Evolutionary conservation across 31 red algal species (phyloP).

Genomic region (Asparagopsis taxiformis): DNA sequence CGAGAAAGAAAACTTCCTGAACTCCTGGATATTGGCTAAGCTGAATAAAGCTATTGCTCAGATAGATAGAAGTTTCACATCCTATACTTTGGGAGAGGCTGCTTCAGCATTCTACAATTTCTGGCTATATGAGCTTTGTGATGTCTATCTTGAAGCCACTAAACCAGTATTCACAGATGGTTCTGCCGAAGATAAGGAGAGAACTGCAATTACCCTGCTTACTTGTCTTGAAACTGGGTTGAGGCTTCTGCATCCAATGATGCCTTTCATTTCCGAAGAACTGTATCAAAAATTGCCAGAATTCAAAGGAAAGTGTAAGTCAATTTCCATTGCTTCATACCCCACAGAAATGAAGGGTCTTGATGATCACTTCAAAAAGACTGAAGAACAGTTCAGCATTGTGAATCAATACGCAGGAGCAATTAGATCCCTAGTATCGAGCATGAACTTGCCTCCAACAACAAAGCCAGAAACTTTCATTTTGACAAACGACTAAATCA

Average conservation of each 20-base stretch:
- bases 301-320: too few relatives aligned
- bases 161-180: constrained; percentile 77
- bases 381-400: too few relatives aligned
- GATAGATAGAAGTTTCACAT: constrained; percentile 51
- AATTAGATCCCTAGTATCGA: too few relatives aligned
- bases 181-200: constrained; percentile 22
- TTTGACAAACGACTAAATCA: too few relatives aligned
- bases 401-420: too few relatives aligned
- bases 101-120: constrained; percentile 66
- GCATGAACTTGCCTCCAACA: too few relatives aligned
- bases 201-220: constrained; percentile 62
- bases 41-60: constrained; percentile 25
- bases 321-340: too few relatives aligned
- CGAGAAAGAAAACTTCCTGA: constrained; percentile 50
- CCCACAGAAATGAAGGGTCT: too few relatives aligned
- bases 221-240: constrained; percentile 78
- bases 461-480: too few relatives aligned
- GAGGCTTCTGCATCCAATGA: constrained; percentile 95
- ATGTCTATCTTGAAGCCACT: constrained; percentile 84
- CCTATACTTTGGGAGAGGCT: constrained; percentile 77
- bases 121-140: constrained; percentile 94
- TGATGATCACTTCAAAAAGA: too few relatives aligned
- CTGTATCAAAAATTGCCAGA: too few relatives aligned
- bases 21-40: constrained; percentile 78
- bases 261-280: constrained; percentile 98